A percentile compares a stretch with the other conserved stretches of the same genome.
phyloP scores from a whole-genome alignment of 768 basidiomycete genomes.

The Pleurotus sapidus region DNA sequence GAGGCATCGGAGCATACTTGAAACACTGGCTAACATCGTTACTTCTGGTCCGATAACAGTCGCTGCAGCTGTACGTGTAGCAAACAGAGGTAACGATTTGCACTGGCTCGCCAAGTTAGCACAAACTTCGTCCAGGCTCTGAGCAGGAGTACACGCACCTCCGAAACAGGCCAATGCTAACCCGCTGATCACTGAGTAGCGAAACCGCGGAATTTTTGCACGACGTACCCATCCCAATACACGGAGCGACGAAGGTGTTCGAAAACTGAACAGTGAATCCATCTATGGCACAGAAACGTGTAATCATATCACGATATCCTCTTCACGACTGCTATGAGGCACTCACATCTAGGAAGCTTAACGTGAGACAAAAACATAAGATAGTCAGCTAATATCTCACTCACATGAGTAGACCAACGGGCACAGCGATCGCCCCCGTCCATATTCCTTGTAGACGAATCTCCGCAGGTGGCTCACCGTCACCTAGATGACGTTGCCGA shows the following conservation, averaged over 20 bases:
- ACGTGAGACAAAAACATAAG: too few relatives aligned
- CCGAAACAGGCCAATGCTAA: conserved; percentile 35
- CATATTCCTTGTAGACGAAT: conserved; percentile 36
- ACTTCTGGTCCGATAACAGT: conserved; percentile 33
- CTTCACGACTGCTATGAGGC: background rate
- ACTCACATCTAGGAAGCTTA: background rate
- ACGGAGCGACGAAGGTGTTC: conserved; percentile 32
- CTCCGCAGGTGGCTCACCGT: conserved; percentile 25
- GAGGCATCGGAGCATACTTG: conserved; percentile 20
- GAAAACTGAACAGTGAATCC: conserved; percentile 31
- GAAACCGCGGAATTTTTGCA: background rate
- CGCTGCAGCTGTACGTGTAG: conserved; percentile 37
- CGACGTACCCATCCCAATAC: conserved; percentile 34
- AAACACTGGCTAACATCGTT: conserved; percentile 38
- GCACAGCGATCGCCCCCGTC: conserved; percentile 34
- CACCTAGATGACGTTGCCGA: conserved; percentile 21
- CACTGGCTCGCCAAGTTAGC: conserved; percentile 15
- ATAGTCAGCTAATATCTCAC: background rate
- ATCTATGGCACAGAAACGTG: conserved; percentile 18
- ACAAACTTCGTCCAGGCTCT: background rate
- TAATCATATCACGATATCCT: background rate
- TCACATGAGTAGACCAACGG: conserved; percentile 31
- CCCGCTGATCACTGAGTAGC: too few relatives aligned
- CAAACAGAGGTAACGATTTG: conserved; percentile 34
- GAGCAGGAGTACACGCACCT: conserved; percentile 16